Conservation (phyloP, 75 land plant species). For the Chamaecyparis obtusa region DNA sequence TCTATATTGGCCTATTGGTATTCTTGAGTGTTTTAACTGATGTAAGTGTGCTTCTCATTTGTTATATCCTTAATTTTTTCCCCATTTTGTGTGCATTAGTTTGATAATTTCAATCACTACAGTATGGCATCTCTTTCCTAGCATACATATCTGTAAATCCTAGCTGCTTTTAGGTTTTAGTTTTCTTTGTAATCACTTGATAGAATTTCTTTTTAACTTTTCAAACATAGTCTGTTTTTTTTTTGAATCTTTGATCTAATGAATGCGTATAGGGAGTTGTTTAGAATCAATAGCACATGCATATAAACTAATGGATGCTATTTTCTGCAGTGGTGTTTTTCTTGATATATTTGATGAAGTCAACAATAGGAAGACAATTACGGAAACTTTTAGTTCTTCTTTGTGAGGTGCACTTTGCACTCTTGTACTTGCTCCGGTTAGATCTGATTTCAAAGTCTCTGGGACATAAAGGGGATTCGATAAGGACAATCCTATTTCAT, state of each 20-base stretch:
- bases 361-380: constrained; percentile 49
- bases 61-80: background rate
- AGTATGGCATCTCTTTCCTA: background rate
- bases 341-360: constrained; percentile 74
- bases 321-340: constrained; percentile 82
- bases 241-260: background rate
- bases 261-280: background rate
- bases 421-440: constrained; percentile 80
- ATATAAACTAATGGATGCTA: background rate
- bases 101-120: background rate
- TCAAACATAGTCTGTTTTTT: background rate
- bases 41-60: background rate
- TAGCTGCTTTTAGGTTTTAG: background rate
- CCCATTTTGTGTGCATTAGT: background rate
- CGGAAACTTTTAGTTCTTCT: constrained; percentile 70
- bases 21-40: background rate
- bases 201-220: background rate
- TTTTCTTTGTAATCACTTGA: background rate
- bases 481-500: constrained; percentile 61
- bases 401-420: constrained; percentile 84
- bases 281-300: no score
- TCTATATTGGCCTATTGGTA: background rate
- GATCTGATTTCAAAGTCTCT: constrained; percentile 53
- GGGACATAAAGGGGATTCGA: constrained; percentile 34
- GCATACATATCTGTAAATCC: background rate